Conservation (phyloP, 805 yeast species). For the Ogataea glucozyma region DNA sequence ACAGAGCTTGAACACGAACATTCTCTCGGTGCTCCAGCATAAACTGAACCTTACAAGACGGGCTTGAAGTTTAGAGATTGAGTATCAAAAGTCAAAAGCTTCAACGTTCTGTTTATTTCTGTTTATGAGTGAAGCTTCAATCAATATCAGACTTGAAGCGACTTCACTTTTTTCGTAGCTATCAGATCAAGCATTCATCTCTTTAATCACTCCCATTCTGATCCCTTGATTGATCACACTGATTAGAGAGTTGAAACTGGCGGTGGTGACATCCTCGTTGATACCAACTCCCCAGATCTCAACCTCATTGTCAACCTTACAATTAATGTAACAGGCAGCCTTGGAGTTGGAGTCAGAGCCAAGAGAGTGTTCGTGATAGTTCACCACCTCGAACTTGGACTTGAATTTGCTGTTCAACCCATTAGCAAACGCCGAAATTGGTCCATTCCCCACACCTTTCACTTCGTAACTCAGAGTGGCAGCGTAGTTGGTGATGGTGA, state of each 20-base stretch:
- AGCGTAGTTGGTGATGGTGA: constrained; percentile 50
- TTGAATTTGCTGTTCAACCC: constrained; percentile 54
- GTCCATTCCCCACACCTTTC: constrained; percentile 77
- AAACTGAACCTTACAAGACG: no score
- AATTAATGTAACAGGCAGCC: constrained; percentile 73
- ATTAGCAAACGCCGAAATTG: constrained; percentile 71
- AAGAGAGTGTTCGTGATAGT: constrained; percentile 78
- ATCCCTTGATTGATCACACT: constrained; percentile 45
- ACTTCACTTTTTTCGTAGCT: neutral
- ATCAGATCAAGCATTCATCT: constrained; percentile 10
- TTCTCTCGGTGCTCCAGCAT: no score
- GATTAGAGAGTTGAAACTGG: constrained; percentile 51
- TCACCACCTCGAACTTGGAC: constrained; percentile 57
- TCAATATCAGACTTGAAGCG: no score
- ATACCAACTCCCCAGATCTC: constrained; percentile 59
- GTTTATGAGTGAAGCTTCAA: no score
- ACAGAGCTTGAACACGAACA: no score
- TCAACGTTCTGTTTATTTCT: no score
- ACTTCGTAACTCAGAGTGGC: constrained; percentile 32
- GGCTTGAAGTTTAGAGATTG: no score
- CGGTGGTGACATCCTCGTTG: constrained; percentile 56
- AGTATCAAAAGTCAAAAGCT: no score
- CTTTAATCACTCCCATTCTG: constrained; percentile 24
- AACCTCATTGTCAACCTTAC: constrained; percentile 28
- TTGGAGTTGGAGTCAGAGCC: constrained; percentile 69